A percentile compares a stretch with the other conserved stretches of the same genome.
Evolutionary conservation across 495 filamentous ascomycete genomes (phyloP).

Genomic region (Neurospora pannonica): DNA sequence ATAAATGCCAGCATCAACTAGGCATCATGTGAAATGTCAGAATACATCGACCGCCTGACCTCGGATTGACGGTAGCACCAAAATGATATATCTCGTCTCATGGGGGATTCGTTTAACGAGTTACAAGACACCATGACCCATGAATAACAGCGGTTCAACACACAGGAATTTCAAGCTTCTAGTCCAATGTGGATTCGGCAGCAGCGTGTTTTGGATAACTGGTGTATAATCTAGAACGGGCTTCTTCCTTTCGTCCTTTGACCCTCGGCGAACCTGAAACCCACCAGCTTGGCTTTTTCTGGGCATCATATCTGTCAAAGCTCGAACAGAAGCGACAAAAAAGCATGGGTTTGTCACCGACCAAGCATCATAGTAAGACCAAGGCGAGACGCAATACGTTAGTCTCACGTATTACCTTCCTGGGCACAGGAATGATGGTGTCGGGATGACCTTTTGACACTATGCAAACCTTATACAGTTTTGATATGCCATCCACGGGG

Average conservation of each 20-base stretch:
- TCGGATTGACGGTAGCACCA: neutral
- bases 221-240: neutral
- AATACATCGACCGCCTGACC: neutral
- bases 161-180: neutral
- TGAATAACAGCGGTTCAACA: neutral
- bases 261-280: neutral
- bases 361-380: neutral
- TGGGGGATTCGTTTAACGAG: neutral
- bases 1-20: neutral
- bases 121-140: neutral
- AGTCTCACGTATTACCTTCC: neutral
- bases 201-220: neutral
- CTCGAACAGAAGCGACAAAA: neutral
- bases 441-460: neutral
- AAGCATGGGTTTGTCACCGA: neutral
- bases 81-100: neutral
- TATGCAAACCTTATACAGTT: neutral
- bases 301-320: neutral
- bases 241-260: neutral
- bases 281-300: neutral
- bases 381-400: neutral
- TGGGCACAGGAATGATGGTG: neutral
- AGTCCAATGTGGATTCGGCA: neutral
- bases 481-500: neutral
- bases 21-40: neutral